phyloP scores from a whole-genome alignment of 1,284 basidiomycete genomes.

The Singerocomus inundabilis region DNA sequence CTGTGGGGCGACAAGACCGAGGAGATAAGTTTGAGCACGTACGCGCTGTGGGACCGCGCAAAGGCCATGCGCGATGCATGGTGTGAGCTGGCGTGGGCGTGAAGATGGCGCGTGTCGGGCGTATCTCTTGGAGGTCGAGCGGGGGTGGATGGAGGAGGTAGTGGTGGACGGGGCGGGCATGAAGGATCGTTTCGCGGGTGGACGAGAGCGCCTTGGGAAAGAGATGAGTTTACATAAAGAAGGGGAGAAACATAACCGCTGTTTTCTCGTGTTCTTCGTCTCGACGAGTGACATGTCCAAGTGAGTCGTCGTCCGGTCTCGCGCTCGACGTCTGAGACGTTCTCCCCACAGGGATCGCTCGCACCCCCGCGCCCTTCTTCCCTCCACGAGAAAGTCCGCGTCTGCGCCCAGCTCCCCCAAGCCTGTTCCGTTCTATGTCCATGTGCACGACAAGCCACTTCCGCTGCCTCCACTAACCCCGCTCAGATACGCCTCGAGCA shows the following conservation, averaged over 20 bases:
- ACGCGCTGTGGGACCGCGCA: not conserved
- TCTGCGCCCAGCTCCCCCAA: constrained; percentile 32
- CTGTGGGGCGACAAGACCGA: not conserved
- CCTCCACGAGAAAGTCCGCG: constrained; percentile 24
- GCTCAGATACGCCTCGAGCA: constrained; percentile 16
- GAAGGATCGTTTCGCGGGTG: not conserved
- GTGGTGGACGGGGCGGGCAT: no score
- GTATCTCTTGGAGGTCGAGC: no score
- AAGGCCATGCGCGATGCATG: not conserved
- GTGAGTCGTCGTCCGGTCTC: constrained; percentile 15
- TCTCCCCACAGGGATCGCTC: constrained; percentile 16
- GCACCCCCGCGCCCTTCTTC: constrained; percentile 26
- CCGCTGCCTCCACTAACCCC: constrained; percentile 27
- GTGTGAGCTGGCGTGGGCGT: no score
- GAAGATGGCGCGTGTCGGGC: no score
- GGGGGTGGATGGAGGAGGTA: not conserved
- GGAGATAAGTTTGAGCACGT: constrained; percentile 3
- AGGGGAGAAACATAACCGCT: no score
- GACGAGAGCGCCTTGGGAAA: constrained; percentile 23
- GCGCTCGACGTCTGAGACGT: not conserved
- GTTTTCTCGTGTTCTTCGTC: no score
- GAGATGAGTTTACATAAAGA: constrained; percentile 30
- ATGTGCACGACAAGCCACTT: constrained; percentile 29
- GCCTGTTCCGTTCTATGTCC: constrained; percentile 9
- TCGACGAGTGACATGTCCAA: constrained; percentile 23